phyloP scores from a whole-genome alignment of 441 rosid genomes.

The Rhodomyrtus psidioides region DNA sequence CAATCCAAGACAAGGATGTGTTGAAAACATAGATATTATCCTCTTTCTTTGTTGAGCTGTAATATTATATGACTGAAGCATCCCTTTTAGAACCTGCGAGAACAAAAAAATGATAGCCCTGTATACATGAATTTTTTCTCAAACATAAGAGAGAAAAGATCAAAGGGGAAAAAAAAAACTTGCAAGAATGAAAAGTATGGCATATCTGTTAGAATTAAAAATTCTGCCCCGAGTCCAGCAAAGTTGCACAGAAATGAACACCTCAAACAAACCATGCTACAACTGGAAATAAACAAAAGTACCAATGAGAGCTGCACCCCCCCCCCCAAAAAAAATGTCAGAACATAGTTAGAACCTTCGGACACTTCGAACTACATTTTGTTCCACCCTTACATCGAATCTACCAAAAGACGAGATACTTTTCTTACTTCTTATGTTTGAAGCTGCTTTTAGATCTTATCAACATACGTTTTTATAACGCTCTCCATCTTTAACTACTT shows the following conservation, averaged over 20 bases:
- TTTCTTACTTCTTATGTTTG: background rate
- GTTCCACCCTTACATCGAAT: background rate
- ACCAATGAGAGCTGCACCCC: background rate
- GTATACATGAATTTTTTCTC: background rate
- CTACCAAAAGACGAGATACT: background rate
- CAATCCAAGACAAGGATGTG: slow-evolving; percentile 65
- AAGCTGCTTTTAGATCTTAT: background rate
- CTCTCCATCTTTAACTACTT: background rate
- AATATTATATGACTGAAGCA: slow-evolving; percentile 47
- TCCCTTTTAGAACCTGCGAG: slow-evolving; percentile 63
- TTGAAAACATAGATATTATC: slow-evolving; percentile 34
- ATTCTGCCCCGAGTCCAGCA: background rate
- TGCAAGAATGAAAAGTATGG: background rate
- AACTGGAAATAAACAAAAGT: background rate
- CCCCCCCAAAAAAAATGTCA: background rate
- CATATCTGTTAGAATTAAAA: background rate
- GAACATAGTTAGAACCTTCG: background rate
- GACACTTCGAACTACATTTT: background rate
- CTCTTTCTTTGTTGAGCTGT: slow-evolving; percentile 25
- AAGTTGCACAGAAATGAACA: background rate
- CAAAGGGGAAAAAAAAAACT: background rate
- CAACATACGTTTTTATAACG: background rate
- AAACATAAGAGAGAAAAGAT: background rate
- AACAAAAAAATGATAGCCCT: slow-evolving; percentile 1
- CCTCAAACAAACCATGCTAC: background rate